Evolutionary conservation across 2,329 filamentous ascomycete genomes (phyloP).

Genomic region (Neobulgaria alba): DNA sequence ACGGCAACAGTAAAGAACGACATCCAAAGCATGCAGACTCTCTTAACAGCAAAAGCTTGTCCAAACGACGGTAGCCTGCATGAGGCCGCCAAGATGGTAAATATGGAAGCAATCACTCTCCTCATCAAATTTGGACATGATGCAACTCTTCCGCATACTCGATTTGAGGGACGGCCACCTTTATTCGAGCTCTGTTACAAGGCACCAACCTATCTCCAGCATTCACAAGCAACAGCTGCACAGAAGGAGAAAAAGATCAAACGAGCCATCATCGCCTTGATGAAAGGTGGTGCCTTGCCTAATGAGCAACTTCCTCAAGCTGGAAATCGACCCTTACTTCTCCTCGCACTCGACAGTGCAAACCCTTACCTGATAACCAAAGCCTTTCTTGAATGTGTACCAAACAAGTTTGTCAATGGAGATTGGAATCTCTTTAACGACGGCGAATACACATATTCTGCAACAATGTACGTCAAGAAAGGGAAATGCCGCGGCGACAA

Average conservation of each 20-base stretch:
- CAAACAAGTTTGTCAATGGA: constrained; percentile 58
- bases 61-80: constrained; percentile 62
- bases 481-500: constrained; percentile 15
- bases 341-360: constrained; percentile 50
- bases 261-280: constrained; percentile 46
- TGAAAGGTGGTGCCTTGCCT: constrained; percentile 40
- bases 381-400: constrained; percentile 50
- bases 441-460: constrained; percentile 50
- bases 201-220: constrained; percentile 32
- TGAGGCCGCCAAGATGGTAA: constrained; percentile 52
- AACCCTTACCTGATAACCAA: constrained; percentile 47
- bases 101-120: constrained; percentile 45
- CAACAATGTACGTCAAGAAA: constrained; percentile 49
- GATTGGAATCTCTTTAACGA: constrained; percentile 46
- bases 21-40: constrained; percentile 41
- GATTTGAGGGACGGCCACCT: constrained; percentile 54
- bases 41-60: constrained; percentile 51
- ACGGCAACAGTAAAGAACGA: constrained; percentile 37
- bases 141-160: constrained; percentile 53
- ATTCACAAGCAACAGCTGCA: constrained; percentile 35
- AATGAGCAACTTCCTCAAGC: constrained; percentile 44
- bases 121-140: constrained; percentile 53
- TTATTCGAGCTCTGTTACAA: constrained; percentile 55
- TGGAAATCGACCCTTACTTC: constrained; percentile 50
- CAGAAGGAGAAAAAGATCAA: constrained; percentile 46